Conservation (phyloP, 345 rosid genomes). For the Corchorus olitorius region DNA sequence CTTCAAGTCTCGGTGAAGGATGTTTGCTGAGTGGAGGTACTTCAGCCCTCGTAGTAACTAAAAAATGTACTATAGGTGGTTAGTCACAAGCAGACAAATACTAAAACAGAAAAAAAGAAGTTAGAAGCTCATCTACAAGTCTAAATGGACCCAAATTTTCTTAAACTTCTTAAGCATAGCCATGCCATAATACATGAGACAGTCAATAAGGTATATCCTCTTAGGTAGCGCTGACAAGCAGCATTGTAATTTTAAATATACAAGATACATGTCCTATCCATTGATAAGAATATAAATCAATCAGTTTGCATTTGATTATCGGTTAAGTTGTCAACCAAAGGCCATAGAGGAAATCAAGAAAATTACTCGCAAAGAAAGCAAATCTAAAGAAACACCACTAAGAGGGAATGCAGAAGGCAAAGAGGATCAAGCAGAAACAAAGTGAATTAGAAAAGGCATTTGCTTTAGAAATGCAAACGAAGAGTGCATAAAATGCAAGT, state of each 20-base stretch:
- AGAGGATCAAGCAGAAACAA: neutral
- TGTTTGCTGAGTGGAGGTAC: conserved; percentile 91
- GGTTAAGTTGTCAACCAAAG: neutral
- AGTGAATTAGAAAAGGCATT: neutral
- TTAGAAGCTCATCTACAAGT: neutral
- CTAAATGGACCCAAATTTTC: neutral
- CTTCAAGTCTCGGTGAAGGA: conserved; percentile 88
- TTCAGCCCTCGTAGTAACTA: conserved; percentile 82
- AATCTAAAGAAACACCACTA: neutral
- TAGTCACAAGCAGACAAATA: conserved; percentile 18
- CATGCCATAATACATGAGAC: conserved; percentile 7
- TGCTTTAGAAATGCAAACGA: too few relatives aligned
- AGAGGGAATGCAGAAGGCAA: neutral
- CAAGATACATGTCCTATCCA: neutral
- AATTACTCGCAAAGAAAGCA: neutral
- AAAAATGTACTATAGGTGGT: conserved; percentile 18
- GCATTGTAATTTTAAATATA: neutral
- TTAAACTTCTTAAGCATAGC: neutral
- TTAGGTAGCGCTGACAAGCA: conserved; percentile 5
- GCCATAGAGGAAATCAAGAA: conserved; percentile 1
- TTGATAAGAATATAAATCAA: neutral
- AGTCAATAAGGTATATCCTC: conserved; percentile 1
- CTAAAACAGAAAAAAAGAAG: neutral
- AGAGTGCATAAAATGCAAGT: neutral
- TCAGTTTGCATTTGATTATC: neutral